These are phyloP conservation scores for Trichoderma guizhouense DNA, from an alignment of 2,329 filamentous ascomycete species.

Conservation along the genomic window DNA sequence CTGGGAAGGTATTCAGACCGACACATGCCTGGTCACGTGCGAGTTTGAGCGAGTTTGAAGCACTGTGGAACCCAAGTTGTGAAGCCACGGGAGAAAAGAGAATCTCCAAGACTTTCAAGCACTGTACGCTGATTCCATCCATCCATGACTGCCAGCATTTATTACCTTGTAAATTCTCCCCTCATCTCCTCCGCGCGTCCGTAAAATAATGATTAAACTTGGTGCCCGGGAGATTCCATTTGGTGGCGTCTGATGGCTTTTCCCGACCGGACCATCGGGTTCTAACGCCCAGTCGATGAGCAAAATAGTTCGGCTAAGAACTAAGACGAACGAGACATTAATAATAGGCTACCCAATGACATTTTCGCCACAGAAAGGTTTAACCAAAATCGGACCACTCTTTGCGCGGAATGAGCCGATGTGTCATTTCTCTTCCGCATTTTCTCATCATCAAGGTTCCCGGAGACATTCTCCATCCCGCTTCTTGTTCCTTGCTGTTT, in stretches of 20 bases:
- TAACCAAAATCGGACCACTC: neutral
- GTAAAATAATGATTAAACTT: neutral
- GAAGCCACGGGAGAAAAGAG: neutral
- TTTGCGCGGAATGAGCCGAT: neutral
- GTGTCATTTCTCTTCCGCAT: neutral
- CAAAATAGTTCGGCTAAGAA: neutral
- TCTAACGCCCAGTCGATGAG: neutral
- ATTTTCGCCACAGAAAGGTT: conserved; percentile 1
- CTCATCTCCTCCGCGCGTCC: neutral
- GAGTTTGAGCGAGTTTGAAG: neutral
- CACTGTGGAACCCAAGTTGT: neutral
- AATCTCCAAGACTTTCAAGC: neutral
- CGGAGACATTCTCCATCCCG: neutral
- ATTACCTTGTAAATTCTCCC: neutral
- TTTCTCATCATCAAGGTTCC: neutral
- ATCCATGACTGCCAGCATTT: neutral
- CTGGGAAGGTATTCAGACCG: neutral
- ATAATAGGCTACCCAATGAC: neutral
- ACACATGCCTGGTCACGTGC: neutral
- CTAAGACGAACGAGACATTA: conserved; percentile 4
- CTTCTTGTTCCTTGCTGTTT: neutral
- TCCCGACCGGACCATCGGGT: conserved; percentile 10
- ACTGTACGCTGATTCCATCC: neutral
- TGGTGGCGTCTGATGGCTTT: neutral
- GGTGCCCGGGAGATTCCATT: neutral